These are phyloP conservation scores for Botryotinia globosa DNA, from an alignment of 2,329 filamentous ascomycete species.

Conservation along the genomic window DNA sequence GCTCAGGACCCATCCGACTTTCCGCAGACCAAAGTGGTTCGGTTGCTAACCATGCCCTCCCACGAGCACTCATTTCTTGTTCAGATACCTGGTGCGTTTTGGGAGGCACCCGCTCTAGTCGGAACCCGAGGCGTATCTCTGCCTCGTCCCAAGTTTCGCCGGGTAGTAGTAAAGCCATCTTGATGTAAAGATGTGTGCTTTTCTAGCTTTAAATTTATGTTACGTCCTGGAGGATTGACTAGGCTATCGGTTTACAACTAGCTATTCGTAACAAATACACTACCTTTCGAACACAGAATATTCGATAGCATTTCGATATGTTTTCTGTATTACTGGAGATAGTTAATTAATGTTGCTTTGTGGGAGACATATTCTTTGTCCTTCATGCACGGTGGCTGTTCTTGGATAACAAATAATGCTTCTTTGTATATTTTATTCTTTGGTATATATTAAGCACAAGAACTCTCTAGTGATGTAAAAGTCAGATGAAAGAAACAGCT, in stretches of 20 bases:
- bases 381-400: neutral
- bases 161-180: neutral
- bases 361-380: neutral
- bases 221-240: neutral
- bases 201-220: neutral
- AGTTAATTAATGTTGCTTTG: neutral
- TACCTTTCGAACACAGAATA: neutral
- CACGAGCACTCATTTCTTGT: neutral
- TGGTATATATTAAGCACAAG: neutral
- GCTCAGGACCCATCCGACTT: neutral
- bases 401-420: conserved; percentile 4
- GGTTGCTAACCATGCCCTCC: neutral
- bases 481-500: neutral
- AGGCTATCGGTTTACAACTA: neutral
- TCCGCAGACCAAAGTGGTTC: neutral
- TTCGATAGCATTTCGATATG: neutral
- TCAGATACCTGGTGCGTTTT: rapidly evolving
- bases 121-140: neutral
- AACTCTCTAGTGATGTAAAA: neutral
- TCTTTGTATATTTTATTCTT: neutral
- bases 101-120: neutral
- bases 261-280: neutral
- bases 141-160: neutral
- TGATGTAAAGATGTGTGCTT: neutral
- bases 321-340: neutral